A percentile compares a stretch with the other conserved stretches of the same genome.
Conservation (phyloP, 225 moss, liverwort and hornwort species). For the Antitrichia curtipendula region DNA sequence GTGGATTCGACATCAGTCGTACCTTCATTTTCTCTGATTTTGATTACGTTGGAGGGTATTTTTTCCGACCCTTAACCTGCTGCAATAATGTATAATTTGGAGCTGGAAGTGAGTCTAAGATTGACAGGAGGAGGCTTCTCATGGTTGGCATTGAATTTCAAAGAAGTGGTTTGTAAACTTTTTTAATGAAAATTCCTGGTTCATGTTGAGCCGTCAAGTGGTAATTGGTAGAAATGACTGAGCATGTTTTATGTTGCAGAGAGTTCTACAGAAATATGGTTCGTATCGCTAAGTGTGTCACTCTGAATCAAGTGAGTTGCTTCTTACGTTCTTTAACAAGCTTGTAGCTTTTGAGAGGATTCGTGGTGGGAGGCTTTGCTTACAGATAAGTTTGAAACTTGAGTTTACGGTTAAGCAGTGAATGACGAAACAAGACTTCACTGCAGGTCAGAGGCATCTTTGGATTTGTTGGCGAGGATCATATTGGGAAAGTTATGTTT, state of each 20-base stretch:
- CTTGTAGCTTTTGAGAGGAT: not conserved
- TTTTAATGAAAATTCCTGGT: not conserved
- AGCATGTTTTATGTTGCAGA: constrained; percentile 5
- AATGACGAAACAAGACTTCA: not conserved
- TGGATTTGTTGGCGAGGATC: constrained; percentile 89
- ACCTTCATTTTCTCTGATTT: constrained; percentile 97
- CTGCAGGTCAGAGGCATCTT: constrained; percentile 78
- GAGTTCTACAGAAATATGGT: constrained; percentile 84
- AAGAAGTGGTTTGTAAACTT: not conserved
- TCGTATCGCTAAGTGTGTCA: constrained; percentile 80
- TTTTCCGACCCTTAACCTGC: not conserved
- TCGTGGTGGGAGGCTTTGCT: not conserved
- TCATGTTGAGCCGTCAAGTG: not conserved
- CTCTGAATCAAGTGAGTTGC: constrained; percentile 64
- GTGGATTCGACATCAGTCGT: constrained; percentile 81
- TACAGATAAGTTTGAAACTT: not conserved
- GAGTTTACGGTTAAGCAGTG: not conserved
- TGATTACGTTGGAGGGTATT: constrained; percentile 87
- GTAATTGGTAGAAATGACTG: not conserved
- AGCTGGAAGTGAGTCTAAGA: not conserved
- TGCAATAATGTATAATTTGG: not conserved
- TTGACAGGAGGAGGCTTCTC: not conserved
- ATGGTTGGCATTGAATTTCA: not conserved
- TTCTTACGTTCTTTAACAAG: not conserved
- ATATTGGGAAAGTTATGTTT: constrained; percentile 88